Conservation (phyloP, 202 grass and related monocot genomes). For the Dendrocalamus latiflorus region DNA sequence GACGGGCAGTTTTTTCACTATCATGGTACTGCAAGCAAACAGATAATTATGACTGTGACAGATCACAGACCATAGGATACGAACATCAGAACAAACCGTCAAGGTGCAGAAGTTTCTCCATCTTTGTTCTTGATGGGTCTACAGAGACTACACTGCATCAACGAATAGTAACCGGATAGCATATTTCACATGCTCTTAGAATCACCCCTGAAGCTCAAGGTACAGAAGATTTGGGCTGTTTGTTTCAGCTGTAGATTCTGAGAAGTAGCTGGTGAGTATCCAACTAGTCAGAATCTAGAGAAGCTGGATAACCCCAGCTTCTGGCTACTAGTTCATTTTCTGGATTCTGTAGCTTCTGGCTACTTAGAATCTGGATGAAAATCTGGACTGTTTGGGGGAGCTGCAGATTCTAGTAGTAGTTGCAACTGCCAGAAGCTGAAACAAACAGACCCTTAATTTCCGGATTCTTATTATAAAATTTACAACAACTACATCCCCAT, state of each 20-base stretch:
- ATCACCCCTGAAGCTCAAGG: background rate
- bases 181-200: background rate
- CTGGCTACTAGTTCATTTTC: too few species aligned
- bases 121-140: background rate
- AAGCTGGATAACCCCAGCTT: too few species aligned
- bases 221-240: slow-evolving; percentile 5
- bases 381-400: too few species aligned
- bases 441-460: too few species aligned
- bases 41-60: background rate
- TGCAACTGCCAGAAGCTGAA: too few species aligned
- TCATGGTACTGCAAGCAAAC: background rate
- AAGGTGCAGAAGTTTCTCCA: background rate
- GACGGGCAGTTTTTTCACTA: background rate
- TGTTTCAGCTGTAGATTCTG: too few species aligned
- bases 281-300: too few species aligned
- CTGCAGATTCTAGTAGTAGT: too few species aligned
- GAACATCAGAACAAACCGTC: background rate
- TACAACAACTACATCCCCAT: background rate
- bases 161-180: background rate
- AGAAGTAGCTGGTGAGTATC: too few species aligned
- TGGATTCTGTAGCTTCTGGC: too few species aligned
- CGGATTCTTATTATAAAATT: background rate
- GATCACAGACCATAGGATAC: background rate
- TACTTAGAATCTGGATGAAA: too few species aligned
- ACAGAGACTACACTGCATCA: background rate